Base-by-base conservation (phyloP, 2,329 filamentous ascomycete species). In the Phoma herbarum region DNA sequence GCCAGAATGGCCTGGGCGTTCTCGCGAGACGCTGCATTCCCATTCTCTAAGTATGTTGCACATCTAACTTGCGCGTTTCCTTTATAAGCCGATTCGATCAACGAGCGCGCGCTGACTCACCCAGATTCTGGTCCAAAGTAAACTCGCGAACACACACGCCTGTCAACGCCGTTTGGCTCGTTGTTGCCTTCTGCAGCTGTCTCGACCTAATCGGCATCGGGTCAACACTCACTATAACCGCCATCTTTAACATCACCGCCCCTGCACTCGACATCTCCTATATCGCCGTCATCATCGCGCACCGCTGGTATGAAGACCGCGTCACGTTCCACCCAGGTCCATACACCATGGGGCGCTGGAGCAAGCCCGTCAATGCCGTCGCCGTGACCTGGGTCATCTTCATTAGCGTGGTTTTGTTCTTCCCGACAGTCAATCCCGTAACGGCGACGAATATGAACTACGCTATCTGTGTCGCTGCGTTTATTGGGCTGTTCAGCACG, bases 1-100 rank as follows among this genome's bases (percentile, higher is more conserved):
- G 86, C 84, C 22, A 79, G 85, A 60, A 87, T 88, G 84, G 84
- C 84, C 1, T 88, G 84, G 71, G 86, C 86, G 2, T 87, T 88
- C 72, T 79, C 85, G 18, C 79, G 86, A 33, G 86, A 88, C 62
- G 80, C 84, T 20, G 85, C 83, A 0, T 79, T 88, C n/a, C 86
- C 86, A 1, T 86, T 87, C 61, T 87, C 86, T 2, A 74, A 72
- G 83, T 85, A 76, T 59, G 72, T 69, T 42, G 26, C 31, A n/a
- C 12, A 6, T 25, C 25, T 25, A 12, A 16, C 29, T 8, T 29
- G 31, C 22, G 9, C 28, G 23, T 11, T 26, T 20, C 25, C 43
- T 50, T 45, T 26, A 18, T 22, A 4, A 22, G 28, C 10, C 2
- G 26, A 33, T 26, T 6, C 14, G 6, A 35, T 20, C 20, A 26